Conservation (phyloP, 176 grass and related monocot species). For the barley (Hordeum vulgare) region MorexV3_pseudomolecules_assembly NC_058519.1:655378333-655378832, state of each 20-base stretch:
- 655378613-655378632: background rate
- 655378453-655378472: conserved; percentile 80
- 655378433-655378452: conserved; percentile 66
- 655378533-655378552: conserved; percentile 62
- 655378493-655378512: conserved; percentile 94
- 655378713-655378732: background rate
- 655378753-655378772: conserved; percentile 9
- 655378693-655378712: background rate
- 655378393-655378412: conserved; percentile 95
- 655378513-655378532: conserved; percentile 98
- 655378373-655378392: conserved; percentile 74
- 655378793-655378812: conserved; percentile 9
- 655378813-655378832: conserved; percentile 66
- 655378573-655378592: conserved; percentile 59
- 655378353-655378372: conserved; percentile 61
- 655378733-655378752: background rate
- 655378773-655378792: background rate
- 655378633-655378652: conserved; percentile 19
- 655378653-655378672: background rate
- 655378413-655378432: conserved; percentile 66
- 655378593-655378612: background rate
- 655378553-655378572: conserved; percentile 72
- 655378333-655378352: conserved; percentile 76
- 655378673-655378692: conserved; percentile 7
- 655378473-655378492: conserved; percentile 68